Percentiles rank a stretch among this genome's conserved stretches.
Evolutionary conservation across 257 asterid species (phyloP).

Genomic region (Nicotiana attenuata): DNA sequence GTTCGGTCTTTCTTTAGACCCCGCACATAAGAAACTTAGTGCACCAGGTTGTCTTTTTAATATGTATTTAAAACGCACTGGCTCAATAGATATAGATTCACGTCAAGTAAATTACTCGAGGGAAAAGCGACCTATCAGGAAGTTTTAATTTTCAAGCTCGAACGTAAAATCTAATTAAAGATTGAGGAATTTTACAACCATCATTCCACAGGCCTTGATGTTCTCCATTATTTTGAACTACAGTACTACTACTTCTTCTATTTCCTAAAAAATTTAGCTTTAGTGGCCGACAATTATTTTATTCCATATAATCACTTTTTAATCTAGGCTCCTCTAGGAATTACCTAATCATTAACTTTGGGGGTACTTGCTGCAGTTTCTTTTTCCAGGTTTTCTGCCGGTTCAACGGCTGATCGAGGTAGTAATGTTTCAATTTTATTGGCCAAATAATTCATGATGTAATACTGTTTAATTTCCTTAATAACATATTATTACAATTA

Average conservation of each 20-base stretch:
- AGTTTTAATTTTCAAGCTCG: too few species aligned
- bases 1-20: too few species aligned
- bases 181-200: too few species aligned
- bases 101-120: too few species aligned
- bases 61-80: too few species aligned
- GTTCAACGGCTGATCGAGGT: background rate
- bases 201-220: background rate
- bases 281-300: constrained; percentile 5
- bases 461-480: background rate
- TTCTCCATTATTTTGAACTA: background rate
- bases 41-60: too few species aligned
- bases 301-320: background rate
- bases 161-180: too few species aligned
- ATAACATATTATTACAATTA: background rate
- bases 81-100: too few species aligned
- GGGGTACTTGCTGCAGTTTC: background rate
- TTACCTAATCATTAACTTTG: background rate
- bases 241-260: background rate
- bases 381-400: background rate
- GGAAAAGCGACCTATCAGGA: too few species aligned
- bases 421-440: background rate
- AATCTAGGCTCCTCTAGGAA: background rate
- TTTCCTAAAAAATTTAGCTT: background rate
- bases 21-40: too few species aligned
- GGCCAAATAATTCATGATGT: background rate